These are phyloP conservation scores for Clathrus columnatus DNA, from an alignment of 768 basidiomycete species.

Conservation along the genomic window DNA sequence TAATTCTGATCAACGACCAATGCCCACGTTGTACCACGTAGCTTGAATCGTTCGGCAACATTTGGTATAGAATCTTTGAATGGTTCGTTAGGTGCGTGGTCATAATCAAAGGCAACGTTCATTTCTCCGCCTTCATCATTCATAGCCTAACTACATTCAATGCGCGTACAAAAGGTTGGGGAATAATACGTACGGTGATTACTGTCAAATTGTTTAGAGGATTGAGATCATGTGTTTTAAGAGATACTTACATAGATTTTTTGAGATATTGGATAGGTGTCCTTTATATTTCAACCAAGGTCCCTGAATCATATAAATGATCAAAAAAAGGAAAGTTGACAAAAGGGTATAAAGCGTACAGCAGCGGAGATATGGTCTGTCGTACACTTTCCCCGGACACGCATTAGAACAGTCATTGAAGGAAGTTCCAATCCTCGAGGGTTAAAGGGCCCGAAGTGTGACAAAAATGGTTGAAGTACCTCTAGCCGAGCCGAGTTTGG, in stretches of 20 bases:
- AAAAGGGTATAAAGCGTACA: slow-evolving; percentile 31
- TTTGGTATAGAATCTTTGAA: slow-evolving; percentile 77
- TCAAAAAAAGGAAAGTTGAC: neutral
- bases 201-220: slow-evolving; percentile 35
- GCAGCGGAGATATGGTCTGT: slow-evolving; percentile 99
- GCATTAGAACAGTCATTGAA: slow-evolving; percentile 72
- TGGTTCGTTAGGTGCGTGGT: slow-evolving; percentile 34
- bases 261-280: slow-evolving; percentile 91
- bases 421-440: slow-evolving; percentile 65
- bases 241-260: slow-evolving; percentile 71
- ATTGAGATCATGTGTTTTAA: neutral
- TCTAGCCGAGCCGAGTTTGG: slow-evolving; percentile 81
- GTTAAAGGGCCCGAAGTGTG: slow-evolving; percentile 56
- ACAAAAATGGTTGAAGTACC: slow-evolving; percentile 73
- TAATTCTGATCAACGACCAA: slow-evolving; percentile 94
- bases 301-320: slow-evolving; percentile 41
- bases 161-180: neutral
- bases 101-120: slow-evolving; percentile 82
- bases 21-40: slow-evolving; percentile 81
- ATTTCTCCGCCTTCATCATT: slow-evolving; percentile 94
- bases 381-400: slow-evolving; percentile 96
- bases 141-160: slow-evolving; percentile 47
- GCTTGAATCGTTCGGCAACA: slow-evolving; percentile 83
- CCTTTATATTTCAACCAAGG: slow-evolving; percentile 99
- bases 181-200: slow-evolving; percentile 53